A percentile compares a stretch with the other conserved stretches of the same genome.
These are phyloP conservation scores for Suhomyces anneliseae DNA, from an alignment of 1,139 yeast species.

Conservation along the genomic window DNA sequence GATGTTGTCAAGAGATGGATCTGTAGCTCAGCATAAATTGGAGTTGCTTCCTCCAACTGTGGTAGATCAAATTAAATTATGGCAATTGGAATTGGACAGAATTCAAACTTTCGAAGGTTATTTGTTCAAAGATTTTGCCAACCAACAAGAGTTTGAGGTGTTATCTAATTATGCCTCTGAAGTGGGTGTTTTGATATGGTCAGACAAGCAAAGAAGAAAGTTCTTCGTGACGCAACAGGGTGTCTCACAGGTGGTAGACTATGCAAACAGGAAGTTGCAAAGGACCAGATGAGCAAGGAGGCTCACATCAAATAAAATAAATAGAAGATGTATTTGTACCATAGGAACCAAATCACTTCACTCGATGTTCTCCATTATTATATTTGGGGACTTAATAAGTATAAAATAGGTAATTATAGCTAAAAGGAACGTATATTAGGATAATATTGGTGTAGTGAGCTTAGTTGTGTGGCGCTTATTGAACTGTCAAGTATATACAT, in stretches of 20 bases:
- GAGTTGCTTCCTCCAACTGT: slow-evolving; percentile 91
- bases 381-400: too few species aligned
- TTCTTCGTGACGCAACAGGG: slow-evolving; percentile 85
- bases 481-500: too few species aligned
- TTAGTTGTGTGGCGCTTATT: too few species aligned
- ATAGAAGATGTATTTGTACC: too few species aligned
- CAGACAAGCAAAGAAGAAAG: slow-evolving; percentile 66
- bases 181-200: slow-evolving; percentile 87
- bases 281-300: slow-evolving; percentile 10
- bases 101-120: slow-evolving; percentile 87
- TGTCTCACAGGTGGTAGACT: slow-evolving; percentile 83
- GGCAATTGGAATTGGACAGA: slow-evolving; percentile 96
- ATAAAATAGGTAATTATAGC: too few species aligned
- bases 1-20: slow-evolving; percentile 21
- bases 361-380: too few species aligned
- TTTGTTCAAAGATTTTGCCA: slow-evolving; percentile 80
- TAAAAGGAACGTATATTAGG: too few species aligned
- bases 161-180: slow-evolving; percentile 81
- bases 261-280: slow-evolving; percentile 63
- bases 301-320: too few species aligned
- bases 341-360: too few species aligned
- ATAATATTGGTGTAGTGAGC: too few species aligned
- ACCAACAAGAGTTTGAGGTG: slow-evolving; percentile 71
- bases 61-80: slow-evolving; percentile 87
- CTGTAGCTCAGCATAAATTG: slow-evolving; percentile 43